Evolutionary conservation across 2,329 filamentous ascomycete genomes (phyloP).

Genomic region (Ophiostoma angusticollis): DNA sequence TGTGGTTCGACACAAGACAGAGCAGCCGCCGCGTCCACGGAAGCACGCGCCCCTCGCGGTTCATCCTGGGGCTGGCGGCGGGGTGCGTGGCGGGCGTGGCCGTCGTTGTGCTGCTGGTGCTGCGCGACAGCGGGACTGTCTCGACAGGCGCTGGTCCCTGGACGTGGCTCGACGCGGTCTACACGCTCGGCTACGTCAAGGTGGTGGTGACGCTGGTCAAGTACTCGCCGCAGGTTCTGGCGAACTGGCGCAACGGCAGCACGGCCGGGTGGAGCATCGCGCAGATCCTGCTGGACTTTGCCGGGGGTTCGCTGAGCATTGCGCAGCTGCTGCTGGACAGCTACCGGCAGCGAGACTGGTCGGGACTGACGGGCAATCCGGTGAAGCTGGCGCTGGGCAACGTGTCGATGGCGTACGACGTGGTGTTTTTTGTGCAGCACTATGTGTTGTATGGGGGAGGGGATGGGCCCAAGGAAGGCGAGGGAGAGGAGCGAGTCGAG

Average conservation of each 20-base stretch:
- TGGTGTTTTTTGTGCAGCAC: slow-evolving; percentile 79
- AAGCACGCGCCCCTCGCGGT: slow-evolving; percentile 42
- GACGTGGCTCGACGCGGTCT: slow-evolving; percentile 51
- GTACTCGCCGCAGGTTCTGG: slow-evolving; percentile 74
- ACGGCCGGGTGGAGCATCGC: slow-evolving; percentile 80
- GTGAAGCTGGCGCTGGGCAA: slow-evolving; percentile 82
- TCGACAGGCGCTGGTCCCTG: slow-evolving; percentile 31
- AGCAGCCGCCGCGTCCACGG: slow-evolving; percentile 29
- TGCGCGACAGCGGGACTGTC: slow-evolving; percentile 16
- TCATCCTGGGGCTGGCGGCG: slow-evolving; percentile 56
- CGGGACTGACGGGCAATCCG: slow-evolving; percentile 79
- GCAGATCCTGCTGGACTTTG: slow-evolving; percentile 73
- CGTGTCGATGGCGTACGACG: slow-evolving; percentile 73
- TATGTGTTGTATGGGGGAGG: slow-evolving; percentile 57
- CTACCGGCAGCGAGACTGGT: slow-evolving; percentile 75
- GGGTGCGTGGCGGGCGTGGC: slow-evolving; percentile 53
- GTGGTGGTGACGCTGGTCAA: slow-evolving; percentile 80
- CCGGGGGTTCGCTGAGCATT: slow-evolving; percentile 70
- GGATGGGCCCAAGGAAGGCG: slow-evolving; percentile 19
- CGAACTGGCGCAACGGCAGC: slow-evolving; percentile 74
- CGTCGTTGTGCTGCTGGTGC: slow-evolving; percentile 32
- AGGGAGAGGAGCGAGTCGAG: not conserved
- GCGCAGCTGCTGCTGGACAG: slow-evolving; percentile 76
- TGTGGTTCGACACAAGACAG: slow-evolving; percentile 55
- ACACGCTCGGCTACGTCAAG: slow-evolving; percentile 76